Conservation (phyloP, 768 basidiomycete genomes). For the Leccinum longicurvipes region DNA sequence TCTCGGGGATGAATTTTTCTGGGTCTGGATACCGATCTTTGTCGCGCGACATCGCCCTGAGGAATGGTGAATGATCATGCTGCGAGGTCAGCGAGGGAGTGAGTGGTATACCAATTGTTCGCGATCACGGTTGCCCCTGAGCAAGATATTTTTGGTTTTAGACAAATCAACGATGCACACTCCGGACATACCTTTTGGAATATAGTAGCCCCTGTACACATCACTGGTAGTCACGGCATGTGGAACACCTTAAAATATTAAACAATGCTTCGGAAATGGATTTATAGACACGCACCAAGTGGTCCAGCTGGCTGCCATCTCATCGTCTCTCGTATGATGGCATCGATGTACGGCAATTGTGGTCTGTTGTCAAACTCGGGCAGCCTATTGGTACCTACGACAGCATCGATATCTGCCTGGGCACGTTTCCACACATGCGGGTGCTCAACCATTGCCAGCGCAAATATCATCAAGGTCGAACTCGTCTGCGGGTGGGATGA, state of each 20-base stretch:
- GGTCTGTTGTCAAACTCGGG: conserved; percentile 18
- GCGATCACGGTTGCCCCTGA: conserved; percentile 5
- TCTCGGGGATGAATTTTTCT: conserved; percentile 11
- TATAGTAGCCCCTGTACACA: neutral
- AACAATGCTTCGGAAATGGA: too few relatives aligned
- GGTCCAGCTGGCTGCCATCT: conserved; percentile 16
- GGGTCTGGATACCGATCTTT: conserved; percentile 12
- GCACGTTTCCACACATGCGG: neutral
- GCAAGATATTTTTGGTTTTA: too few relatives aligned
- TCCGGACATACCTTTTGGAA: neutral
- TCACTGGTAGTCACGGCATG: neutral
- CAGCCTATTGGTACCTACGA: conserved; percentile 1
- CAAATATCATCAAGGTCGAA: neutral
- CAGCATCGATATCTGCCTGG: neutral
- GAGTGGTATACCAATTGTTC: conserved; percentile 7
- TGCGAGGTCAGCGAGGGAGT: too few relatives aligned
- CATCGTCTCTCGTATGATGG: conserved; percentile 16
- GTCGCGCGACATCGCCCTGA: conserved; percentile 14
- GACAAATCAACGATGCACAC: too few relatives aligned
- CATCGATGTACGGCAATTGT: conserved; percentile 16
- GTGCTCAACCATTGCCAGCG: neutral
- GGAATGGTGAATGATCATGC: too few relatives aligned
- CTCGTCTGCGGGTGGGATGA: conserved; percentile 5
- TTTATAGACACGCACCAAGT: neutral
- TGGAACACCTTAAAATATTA: neutral